These are phyloP conservation scores for Bondarzewia mesenterica DNA, from an alignment of 1,284 basidiomycete species.

Conservation along the genomic window DNA sequence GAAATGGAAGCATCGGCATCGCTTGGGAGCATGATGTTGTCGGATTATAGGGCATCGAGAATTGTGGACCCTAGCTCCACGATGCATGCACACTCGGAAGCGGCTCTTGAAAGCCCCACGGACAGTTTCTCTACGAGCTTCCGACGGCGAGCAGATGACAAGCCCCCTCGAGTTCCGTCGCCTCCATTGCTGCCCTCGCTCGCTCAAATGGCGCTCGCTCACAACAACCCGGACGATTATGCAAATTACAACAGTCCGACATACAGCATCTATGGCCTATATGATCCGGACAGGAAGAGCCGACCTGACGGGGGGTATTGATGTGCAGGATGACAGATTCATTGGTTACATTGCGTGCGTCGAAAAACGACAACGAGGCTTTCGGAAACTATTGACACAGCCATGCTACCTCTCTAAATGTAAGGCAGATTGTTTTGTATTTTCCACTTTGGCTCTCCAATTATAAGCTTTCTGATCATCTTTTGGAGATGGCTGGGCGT, in stretches of 20 bases:
- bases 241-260: constrained; percentile 68
- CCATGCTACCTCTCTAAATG: neutral
- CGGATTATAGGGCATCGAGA: constrained; percentile 30
- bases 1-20: constrained; percentile 35
- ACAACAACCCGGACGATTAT: constrained; percentile 50
- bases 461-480: neutral
- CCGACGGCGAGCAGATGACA: constrained; percentile 37
- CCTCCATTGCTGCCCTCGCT: constrained; percentile 68
- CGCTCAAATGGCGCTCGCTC: constrained; percentile 66
- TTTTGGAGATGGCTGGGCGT: neutral
- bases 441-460: neutral
- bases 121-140: neutral
- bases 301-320: constrained; percentile 23
- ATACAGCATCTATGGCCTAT: constrained; percentile 72
- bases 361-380: neutral
- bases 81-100: neutral
- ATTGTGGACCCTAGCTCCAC: neutral
- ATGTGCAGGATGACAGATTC: neutral
- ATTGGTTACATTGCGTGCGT: neutral
- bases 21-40: constrained; percentile 53
- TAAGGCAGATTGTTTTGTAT: neutral
- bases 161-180: constrained; percentile 69
- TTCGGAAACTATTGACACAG: neutral
- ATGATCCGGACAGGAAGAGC: constrained; percentile 57
- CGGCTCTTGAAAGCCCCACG: neutral